Evolutionary conservation across 306 rosid species (phyloP), one percentile per base, ranked within the genome.

Genomic region (Geum urbanum): DNA sequence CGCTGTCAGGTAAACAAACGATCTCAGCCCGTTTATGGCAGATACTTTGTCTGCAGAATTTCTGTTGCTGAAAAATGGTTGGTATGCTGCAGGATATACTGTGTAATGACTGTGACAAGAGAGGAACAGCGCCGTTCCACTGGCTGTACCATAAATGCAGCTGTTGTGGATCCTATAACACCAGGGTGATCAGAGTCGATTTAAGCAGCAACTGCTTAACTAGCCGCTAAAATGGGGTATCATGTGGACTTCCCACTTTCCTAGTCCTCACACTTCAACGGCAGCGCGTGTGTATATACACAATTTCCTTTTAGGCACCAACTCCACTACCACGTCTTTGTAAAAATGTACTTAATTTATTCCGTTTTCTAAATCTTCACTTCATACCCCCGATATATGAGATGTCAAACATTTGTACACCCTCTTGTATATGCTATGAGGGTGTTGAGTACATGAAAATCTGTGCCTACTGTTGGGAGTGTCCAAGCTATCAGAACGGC

Each of bases 71-170:
- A 70, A 39, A 57, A 22, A 9, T 57, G 20, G 41, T 43, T 69
- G 39, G 52, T 24, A n/a, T 58, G 5, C 54, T 57, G 41, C 71
- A 85, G 89, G 89, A 85, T 19, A 75, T 85, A 49, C 80, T 85
- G 60, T 85, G 89, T 74, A 85, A 82, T 73, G 89, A 85, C 75
- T 85, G 89, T 72, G 74, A 67, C 40, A 82, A 50, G 78, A 85
- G 82, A 63, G 86, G 86, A 24, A 82, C 53, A 3, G 81, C 89
- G 9, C 81, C 52, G 66, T 85, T 85, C 81, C 89, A 85, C 66
- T 85, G 89, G 89, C 71, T 85, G 49, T 82, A 82, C 81, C 89
- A 82, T 35, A 85, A 85, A 41, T 85, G 89, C 62, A 65, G 69
- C 54, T 49, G 40, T 66, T 85, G 89, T 39, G 80, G 84, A 69